Evolutionary conservation across 2,329 filamentous ascomycete species (phyloP).

Genomic region (Venturia oleaginea): DNA sequence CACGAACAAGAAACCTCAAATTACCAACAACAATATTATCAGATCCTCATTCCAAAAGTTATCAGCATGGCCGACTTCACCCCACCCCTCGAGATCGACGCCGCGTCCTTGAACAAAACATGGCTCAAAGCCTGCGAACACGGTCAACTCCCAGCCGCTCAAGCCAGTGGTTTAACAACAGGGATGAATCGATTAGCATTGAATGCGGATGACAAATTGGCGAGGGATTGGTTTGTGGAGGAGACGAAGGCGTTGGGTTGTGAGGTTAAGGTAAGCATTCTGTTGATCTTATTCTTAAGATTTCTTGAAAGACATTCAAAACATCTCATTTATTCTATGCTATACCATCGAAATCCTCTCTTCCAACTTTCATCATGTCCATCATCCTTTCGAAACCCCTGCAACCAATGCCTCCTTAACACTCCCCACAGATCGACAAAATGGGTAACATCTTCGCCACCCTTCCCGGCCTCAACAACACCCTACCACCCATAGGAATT

Average conservation of each 20-base stretch:
- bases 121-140: constrained; percentile 2
- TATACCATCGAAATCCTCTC: too few species aligned
- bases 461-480: constrained; percentile 52
- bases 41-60: not conserved
- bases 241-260: constrained; percentile 57
- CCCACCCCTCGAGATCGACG: not conserved
- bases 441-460: constrained; percentile 79
- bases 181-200: constrained; percentile 70
- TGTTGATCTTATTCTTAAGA: not conserved
- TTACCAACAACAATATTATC: not conserved
- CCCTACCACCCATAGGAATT: constrained; percentile 40
- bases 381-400: too few species aligned
- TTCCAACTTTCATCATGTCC: too few species aligned
- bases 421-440: constrained; percentile 54
- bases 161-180: constrained; percentile 29
- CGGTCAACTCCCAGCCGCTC: not conserved
- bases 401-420: too few species aligned
- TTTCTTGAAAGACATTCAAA: too few species aligned
- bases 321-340: too few species aligned
- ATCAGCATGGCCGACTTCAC: not conserved
- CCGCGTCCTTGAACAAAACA: not conserved
- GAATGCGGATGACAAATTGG: constrained; percentile 60
- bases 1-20: too few species aligned
- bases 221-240: constrained; percentile 66
- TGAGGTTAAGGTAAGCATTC: not conserved